phyloP scores from a whole-genome alignment of 2,329 filamentous ascomycete species.

The Microsporum canis region DNA sequence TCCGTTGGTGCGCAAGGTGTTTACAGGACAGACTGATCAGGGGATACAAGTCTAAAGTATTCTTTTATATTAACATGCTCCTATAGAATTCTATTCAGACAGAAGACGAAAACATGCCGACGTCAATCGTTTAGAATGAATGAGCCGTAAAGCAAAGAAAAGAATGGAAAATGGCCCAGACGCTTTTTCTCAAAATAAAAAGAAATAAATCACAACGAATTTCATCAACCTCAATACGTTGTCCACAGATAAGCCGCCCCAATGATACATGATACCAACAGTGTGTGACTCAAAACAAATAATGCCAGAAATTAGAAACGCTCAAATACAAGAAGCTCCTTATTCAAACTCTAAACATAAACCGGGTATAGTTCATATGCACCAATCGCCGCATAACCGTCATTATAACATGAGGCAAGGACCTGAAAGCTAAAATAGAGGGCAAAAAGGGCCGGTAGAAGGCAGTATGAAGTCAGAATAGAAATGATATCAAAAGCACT shows the following conservation, averaged over 20 bases:
- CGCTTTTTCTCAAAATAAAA: neutral
- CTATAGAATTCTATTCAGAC: neutral
- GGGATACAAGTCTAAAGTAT: neutral
- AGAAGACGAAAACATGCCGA: neutral
- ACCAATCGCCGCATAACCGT: slow-evolving; percentile 2
- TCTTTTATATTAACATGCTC: neutral
- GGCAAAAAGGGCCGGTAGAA: neutral
- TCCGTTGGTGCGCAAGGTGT: slow-evolving; percentile 44
- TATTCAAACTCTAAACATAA: slow-evolving; percentile 3
- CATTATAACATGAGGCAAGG: neutral
- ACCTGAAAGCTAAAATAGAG: slow-evolving; percentile 4
- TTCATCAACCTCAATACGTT: neutral
- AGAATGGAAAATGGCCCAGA: neutral
- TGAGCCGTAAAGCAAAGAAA: neutral
- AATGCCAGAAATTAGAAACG: neutral
- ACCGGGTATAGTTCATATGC: slow-evolving; percentile 7
- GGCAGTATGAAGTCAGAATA: neutral
- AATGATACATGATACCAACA: neutral
- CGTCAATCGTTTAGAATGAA: neutral
- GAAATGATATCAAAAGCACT: slow-evolving; percentile 37
- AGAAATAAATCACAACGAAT: neutral
- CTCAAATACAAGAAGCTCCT: slow-evolving; percentile 1
- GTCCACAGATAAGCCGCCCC: neutral
- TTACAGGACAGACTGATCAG: slow-evolving; percentile 1
- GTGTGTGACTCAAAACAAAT: neutral